Conservation (phyloP, 2,329 filamentous ascomycete genomes). For the Neofusicoccum laricinum region DNA sequence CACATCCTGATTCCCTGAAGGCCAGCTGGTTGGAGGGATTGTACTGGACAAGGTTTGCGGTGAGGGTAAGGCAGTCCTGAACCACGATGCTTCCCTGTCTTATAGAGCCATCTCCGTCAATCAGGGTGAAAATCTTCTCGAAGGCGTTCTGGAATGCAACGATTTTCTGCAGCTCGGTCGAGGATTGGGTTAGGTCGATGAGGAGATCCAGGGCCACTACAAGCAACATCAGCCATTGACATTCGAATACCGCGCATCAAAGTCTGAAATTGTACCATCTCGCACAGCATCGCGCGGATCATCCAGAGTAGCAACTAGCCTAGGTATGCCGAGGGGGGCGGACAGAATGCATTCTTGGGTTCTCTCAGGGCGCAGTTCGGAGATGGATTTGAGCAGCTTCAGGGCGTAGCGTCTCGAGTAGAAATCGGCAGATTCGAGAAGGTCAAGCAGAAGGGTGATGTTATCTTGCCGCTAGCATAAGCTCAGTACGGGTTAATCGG, state of each 20-base stretch:
- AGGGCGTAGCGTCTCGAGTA: conserved; percentile 89
- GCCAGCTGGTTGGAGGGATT: conserved; percentile 92
- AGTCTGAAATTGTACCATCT: conserved; percentile 54
- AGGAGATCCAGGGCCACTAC: conserved; percentile 78
- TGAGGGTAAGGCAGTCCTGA: conserved; percentile 86
- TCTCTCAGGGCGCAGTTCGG: conserved; percentile 79
- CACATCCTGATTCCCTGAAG: conserved; percentile 86
- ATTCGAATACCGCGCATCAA: background rate
- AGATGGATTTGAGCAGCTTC: conserved; percentile 83
- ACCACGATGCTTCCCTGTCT: conserved; percentile 80
- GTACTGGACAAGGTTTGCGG: conserved; percentile 82
- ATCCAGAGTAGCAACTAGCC: conserved; percentile 78
- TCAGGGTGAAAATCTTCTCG: conserved; percentile 77
- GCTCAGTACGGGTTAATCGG: conserved; percentile 45
- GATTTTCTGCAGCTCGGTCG: conserved; percentile 86
- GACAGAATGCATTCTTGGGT: conserved; percentile 93
- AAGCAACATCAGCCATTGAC: conserved; percentile 17
- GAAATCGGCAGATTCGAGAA: conserved; percentile 83
- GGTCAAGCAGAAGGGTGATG: conserved; percentile 82
- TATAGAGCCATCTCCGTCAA: conserved; percentile 77
- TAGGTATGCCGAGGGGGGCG: conserved; percentile 82
- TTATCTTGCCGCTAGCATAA: conserved; percentile 81
- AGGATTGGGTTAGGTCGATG: conserved; percentile 82
- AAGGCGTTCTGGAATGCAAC: conserved; percentile 96
- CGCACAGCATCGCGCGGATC: conserved; percentile 83